Evolutionary conservation across 2,329 filamentous ascomycete genomes (phyloP), one percentile per base, ranked within the genome.

Genomic region (Amphichorda felina): DNA sequence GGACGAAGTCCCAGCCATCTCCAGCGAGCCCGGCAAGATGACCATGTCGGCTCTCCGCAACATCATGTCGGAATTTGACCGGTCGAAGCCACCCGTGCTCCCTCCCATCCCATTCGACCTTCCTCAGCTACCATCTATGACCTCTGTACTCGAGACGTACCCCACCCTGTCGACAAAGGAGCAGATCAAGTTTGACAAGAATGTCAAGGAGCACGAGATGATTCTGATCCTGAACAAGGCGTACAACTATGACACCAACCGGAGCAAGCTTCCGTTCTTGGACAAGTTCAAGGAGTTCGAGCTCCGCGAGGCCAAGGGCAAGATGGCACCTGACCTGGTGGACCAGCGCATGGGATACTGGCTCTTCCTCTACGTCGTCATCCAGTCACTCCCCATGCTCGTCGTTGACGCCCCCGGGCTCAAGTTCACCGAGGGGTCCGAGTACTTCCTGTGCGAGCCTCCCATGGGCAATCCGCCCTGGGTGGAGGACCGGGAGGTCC

Each of bases 21-120:
- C 68, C 2, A 64, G 69, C 2, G 70, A 71, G 15, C 61, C 71
- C 13, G 63, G 70, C 16, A 75, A 81, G 41, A 71, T 80, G 17
- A 68, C 74, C 9, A 66, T 75, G 18, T 70, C 78, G 27, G 85
- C 83, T 2, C 64, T 96, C 31, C 77, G 89, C 36, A 79, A 78
- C 42, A 72, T 95, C 10, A 68, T 95, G 43, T 79, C 74, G 45
- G 89, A 96, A 57, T 95, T 87, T 50, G 91, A 98, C 53, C 76
- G 82, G 40, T 89, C 83, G 8, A 84, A 80, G 11, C 86, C 89
- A 1, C 91, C 91, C 0, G 87, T 96, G 1, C 74, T 89, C 40
- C 91, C 91, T 1, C 86, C 89, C 0, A 77, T 96, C 37, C 89
- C 91, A 0, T 96, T 89, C 50, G 89, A 96, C 51, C 66, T 85